Evolutionary conservation across 257 asterid genomes (phyloP), one percentile per base, ranked within the genome.

Genomic region (Solanum medicagineum): DNA sequence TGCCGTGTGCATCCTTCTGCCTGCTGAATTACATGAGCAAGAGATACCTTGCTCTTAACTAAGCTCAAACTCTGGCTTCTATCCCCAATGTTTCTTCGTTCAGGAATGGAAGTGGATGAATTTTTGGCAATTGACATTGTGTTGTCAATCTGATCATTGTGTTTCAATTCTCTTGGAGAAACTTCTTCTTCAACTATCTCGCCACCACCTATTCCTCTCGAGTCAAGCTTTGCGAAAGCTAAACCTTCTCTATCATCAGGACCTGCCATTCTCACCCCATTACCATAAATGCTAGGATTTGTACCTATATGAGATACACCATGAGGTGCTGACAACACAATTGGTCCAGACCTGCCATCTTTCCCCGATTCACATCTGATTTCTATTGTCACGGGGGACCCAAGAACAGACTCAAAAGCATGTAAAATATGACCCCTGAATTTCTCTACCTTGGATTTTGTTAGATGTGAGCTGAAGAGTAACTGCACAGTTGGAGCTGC

Each of bases 401-500:
- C 90, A 83, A 96, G 95, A 89, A 94, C 98, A 0, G 93, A 88
- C 90, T 95, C 99, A 81, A 96, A 96, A 74, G 98, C 98, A 89
- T 92, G 97, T 87, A 93, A 86, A 81, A 96, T 92, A 89, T 95
- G 94, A 51, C 88, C 59, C 88, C 93, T 89, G 54, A 91, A 93
- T 86, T 91, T 94, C 87, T 96, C 98, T 0, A 97, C 97, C 87
- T 95, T 92, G 24, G 98, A 92, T 89, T 91, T 94, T 7, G 93
- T 84, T 83, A 88, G 88, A 87, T 91, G 93, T 8, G 98, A 95
- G 89, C 87, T 92, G 92, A 96, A 96, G 80, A 90, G 88, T 80
- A 96, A 85, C 81, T 92, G 97, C 85, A 91, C 97, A 8, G 98
- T 95, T 6, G 98, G 97, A 89, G 99, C 99, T 96, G 98, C 89